Evolutionary conservation across 768 basidiomycete genomes (phyloP), one percentile per base, ranked within the genome.

Genomic region (Strobilomyces confusus): DNA sequence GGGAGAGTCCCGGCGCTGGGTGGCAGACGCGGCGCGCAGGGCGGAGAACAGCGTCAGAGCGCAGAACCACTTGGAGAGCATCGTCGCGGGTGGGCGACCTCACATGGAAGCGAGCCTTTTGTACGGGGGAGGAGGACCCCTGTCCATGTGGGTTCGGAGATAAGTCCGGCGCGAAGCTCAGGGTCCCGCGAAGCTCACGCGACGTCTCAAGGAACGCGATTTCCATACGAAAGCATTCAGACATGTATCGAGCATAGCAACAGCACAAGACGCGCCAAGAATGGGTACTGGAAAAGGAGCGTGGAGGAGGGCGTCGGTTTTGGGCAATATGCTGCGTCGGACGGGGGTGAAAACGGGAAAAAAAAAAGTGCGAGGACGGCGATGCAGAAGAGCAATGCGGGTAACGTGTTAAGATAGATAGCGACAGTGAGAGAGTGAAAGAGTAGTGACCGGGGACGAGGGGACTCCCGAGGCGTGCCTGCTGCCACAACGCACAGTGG

Each of bases 201-300:
- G 47, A 53, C 32, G 43, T 15, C 65, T 68, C 59, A 48, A 67
- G 67, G 63, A 59, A 66, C 53, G 33, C 40, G 41, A 67, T 66
- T 69, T 69, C 64, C 66, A 71, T 71, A 71, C 48, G 63, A 68
- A 69, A 61, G 58, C 60, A 69, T 69, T 71, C 71, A 50, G 62
- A 69, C 68, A 61, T 63, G 61, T 69, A 71, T 65, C 58, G 61
- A 71, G 68, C 68, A 69, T 68, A 54, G 56, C 54, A 60, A 69
- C 62, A 67, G 59, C 68, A 68, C 69, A 71, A 50, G 64, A 65
- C 63, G 34, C 63, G 54, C 63, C 63, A 63, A 57, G 56, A 58
- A 66, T 57, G 54, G 49, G 52, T 55, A 57, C 56, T 54, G 53
- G 41, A 63, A 69, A n/a, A 69, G 42, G 68, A 69, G 62, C 52